Conservation (phyloP, 2,329 filamentous ascomycete genomes). For the Pseudonectria buxi region DNA sequence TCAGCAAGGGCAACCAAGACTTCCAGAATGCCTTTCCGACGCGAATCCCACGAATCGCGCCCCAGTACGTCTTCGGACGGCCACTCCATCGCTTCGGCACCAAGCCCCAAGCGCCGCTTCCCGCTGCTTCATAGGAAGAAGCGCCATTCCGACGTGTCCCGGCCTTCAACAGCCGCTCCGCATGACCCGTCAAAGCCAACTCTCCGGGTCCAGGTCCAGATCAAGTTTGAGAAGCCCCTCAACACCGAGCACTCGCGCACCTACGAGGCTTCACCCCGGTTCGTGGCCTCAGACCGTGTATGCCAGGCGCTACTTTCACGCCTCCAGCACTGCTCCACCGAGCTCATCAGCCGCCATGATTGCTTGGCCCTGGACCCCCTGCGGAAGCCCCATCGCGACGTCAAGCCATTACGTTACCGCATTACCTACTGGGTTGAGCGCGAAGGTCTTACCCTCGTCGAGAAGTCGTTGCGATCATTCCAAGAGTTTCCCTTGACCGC, state of each 20-base stretch:
- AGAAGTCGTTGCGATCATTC: conserved; percentile 42
- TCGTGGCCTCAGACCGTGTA: conserved; percentile 39
- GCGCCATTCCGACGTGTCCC: conserved; percentile 15
- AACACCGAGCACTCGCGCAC: conserved; percentile 37
- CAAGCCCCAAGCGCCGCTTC: conserved; percentile 22
- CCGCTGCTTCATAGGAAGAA: conserved; percentile 24
- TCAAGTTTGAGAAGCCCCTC: conserved; percentile 40
- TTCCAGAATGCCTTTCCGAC: conserved; percentile 20
- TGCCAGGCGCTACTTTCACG: conserved; percentile 43
- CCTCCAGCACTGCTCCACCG: conserved; percentile 44
- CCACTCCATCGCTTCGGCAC: conserved; percentile 16
- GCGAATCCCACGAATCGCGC: conserved; percentile 3
- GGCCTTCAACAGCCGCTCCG: conserved; percentile 13
- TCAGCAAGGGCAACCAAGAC: conserved; percentile 4
- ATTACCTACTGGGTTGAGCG: conserved; percentile 40
- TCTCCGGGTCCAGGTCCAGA: conserved; percentile 37
- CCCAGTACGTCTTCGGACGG: conserved; percentile 19
- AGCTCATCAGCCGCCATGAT: conserved; percentile 48
- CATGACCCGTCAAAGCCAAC: conserved; percentile 10
- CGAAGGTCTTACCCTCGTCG: conserved; percentile 35
- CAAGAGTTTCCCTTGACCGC: conserved; percentile 40
- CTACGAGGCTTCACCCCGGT: conserved; percentile 39
- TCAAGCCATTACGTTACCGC: conserved; percentile 43
- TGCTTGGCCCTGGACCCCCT: conserved; percentile 37
- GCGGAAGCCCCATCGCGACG: conserved; percentile 24